These are phyloP conservation scores for Centrapalus pauciflorus DNA, from an alignment of 129 eudicot genomes.

Conservation along the genomic window DNA sequence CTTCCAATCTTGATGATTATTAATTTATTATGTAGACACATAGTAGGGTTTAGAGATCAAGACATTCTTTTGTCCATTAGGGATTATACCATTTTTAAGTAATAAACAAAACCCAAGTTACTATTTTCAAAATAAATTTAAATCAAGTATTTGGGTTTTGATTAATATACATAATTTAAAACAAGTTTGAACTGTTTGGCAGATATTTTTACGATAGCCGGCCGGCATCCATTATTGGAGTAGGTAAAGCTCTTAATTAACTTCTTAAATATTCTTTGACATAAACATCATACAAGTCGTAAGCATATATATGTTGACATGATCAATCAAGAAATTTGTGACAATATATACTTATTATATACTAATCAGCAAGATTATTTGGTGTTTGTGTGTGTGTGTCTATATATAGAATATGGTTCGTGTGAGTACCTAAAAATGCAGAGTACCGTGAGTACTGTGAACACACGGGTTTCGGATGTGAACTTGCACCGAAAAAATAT, in stretches of 20 bases:
- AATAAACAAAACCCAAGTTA: neutral
- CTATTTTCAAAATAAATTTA: neutral
- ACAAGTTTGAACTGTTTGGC: neutral
- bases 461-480: too few species aligned
- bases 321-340: constrained; percentile 3
- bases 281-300: constrained; percentile 11
- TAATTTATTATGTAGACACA: too few species aligned
- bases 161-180: constrained; percentile 1
- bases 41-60: neutral
- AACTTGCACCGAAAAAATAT: too few species aligned
- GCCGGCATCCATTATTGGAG: constrained; percentile 29
- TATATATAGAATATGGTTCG: too few species aligned
- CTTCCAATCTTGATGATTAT: too few species aligned
- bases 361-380: neutral
- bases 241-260: constrained; percentile 1
- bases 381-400: too few species aligned
- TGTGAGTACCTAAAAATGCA: too few species aligned
- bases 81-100: neutral
- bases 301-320: constrained; percentile 21
- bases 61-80: neutral
- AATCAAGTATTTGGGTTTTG: neutral
- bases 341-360: too few species aligned
- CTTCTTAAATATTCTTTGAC: constrained; percentile 7
- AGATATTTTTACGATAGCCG: constrained; percentile 20
- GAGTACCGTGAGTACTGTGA: too few species aligned